Conservation (phyloP, 805 yeast species). For the Hanseniaspora guilliermondii region DNA sequence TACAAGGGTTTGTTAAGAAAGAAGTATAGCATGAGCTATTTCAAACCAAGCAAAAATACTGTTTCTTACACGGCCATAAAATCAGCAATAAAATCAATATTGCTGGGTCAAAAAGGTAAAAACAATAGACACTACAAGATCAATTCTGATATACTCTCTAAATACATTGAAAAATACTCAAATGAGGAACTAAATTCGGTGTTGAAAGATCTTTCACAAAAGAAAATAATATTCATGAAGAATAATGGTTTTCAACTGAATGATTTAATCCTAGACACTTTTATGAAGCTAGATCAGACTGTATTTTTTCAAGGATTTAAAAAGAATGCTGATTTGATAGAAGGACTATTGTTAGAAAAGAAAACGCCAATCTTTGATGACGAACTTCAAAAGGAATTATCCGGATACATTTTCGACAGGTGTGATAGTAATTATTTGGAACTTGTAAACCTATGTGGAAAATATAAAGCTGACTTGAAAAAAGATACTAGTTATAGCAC, state of each 20-base stretch:
- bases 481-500: constrained; percentile 1
- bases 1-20: constrained; percentile 10
- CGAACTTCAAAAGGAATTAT: background rate
- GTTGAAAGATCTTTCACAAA: constrained; percentile 3
- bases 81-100: constrained; percentile 7
- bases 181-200: background rate
- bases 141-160: background rate
- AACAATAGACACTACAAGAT: background rate
- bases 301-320: constrained; percentile 1
- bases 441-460: background rate
- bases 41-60: no score
- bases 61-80: background rate
- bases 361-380: background rate
- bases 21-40: background rate
- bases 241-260: background rate
- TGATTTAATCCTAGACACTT: constrained; percentile 2
- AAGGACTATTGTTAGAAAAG: background rate
- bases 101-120: background rate
- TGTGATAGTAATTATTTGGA: background rate
- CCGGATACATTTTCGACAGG: background rate
- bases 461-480: background rate
- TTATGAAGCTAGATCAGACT: background rate
- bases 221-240: background rate
- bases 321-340: background rate
- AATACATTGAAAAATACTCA: background rate